A percentile compares a stretch with the other conserved stretches of the same genome.
Evolutionary conservation across 2,329 filamentous ascomycete species (phyloP).

Genomic region (Magnaporthiopsis incrustans): DNA sequence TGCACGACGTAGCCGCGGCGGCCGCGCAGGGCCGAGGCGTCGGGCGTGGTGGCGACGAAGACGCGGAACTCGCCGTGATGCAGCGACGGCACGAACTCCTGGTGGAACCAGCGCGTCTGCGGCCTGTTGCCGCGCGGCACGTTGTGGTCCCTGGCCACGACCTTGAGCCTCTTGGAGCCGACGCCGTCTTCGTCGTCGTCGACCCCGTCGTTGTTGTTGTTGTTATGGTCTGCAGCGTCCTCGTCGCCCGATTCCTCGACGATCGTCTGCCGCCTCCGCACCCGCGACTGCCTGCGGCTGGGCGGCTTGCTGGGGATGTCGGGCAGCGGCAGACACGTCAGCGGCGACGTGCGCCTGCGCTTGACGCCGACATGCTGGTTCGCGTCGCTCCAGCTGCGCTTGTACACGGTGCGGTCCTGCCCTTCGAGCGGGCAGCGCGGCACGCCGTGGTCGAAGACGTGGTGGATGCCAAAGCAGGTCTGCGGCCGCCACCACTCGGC

Average conservation of each 20-base stretch:
- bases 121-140: neutral
- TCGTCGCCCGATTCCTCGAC: neutral
- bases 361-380: neutral
- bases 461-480: conserved; percentile 4
- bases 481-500: neutral
- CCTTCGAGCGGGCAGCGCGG: neutral
- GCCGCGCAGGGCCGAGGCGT: neutral
- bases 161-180: neutral
- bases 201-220: neutral
- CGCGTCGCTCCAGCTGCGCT: conserved; percentile 4
- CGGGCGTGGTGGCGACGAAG: neutral
- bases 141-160: neutral
- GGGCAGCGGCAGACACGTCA: conserved; percentile 3
- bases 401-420: neutral
- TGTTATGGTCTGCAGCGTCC: too few relatives aligned
- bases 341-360: neutral
- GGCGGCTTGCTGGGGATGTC: neutral
- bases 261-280: neutral
- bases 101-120: conserved; percentile 4
- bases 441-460: too few relatives aligned
- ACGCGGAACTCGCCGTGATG: conserved; percentile 4
- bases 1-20: conserved; percentile 1
- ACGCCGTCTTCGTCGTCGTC: neutral
- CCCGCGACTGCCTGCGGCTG: neutral
- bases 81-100: neutral